A percentile compares a stretch with the other conserved stretches of the same genome.
Evolutionary conservation across 2,329 filamentous ascomycete genomes (phyloP).

Genomic region (Penicillium paneum): DNA sequence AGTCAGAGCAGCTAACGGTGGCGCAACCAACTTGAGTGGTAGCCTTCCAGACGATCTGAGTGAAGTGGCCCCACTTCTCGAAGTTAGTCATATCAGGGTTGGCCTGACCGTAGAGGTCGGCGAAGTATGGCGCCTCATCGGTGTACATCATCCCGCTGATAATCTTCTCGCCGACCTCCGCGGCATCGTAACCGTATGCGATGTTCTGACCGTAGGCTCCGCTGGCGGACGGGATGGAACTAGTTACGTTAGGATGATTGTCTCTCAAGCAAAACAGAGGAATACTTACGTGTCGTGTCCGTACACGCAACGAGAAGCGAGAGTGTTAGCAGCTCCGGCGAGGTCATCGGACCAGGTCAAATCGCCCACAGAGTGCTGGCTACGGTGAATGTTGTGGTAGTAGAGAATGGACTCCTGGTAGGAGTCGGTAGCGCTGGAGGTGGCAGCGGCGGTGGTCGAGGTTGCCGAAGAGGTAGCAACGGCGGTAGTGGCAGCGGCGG

Average conservation of each 20-base stretch:
- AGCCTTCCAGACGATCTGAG: constrained; percentile 68
- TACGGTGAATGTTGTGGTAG: constrained; percentile 83
- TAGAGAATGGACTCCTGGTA: constrained; percentile 49
- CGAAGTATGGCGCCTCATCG: constrained; percentile 62
- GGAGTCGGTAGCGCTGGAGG: constrained; percentile 31
- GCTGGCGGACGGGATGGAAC: constrained; percentile 53
- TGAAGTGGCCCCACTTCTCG: constrained; percentile 69
- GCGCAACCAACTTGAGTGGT: constrained; percentile 63
- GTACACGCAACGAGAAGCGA: constrained; percentile 68
- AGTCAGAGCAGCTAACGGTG: constrained; percentile 45
- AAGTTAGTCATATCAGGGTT: constrained; percentile 63
- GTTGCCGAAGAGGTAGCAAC: constrained; percentile 25
- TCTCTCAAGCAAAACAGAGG: constrained; percentile 30
- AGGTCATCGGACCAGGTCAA: constrained; percentile 65
- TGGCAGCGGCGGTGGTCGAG: constrained; percentile 35
- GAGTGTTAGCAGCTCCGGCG: constrained; percentile 60
- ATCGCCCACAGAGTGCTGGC: constrained; percentile 69
- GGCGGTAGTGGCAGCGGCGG: constrained; percentile 29
- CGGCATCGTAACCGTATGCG: constrained; percentile 61
- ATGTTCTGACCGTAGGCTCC: constrained; percentile 82
- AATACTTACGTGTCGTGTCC: constrained; percentile 72
- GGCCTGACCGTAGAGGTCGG: constrained; percentile 56
- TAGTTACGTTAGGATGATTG: constrained; percentile 13
- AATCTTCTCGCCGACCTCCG: constrained; percentile 64
- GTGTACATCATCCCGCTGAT: constrained; percentile 83